These are phyloP conservation scores for Thelonectria rubi DNA, from an alignment of 2,329 filamentous ascomycete genomes.

Conservation along the genomic window DNA sequence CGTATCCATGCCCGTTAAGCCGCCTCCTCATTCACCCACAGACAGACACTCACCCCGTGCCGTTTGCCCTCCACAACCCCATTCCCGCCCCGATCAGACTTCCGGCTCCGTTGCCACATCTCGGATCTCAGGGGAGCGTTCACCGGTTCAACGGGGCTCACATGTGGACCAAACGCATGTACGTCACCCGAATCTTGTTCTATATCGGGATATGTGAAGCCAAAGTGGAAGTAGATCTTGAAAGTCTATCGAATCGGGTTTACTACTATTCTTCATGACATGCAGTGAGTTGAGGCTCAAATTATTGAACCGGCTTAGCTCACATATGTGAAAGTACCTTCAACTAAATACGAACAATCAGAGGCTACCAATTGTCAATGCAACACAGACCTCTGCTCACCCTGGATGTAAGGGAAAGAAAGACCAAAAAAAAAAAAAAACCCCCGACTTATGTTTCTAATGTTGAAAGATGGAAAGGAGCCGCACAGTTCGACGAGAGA, in stretches of 20 bases:
- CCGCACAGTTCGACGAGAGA: too few relatives aligned
- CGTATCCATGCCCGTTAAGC: not conserved
- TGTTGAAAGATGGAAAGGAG: not conserved
- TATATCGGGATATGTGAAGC: constrained; percentile 14
- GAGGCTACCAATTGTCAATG: too few relatives aligned
- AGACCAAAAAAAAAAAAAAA: too few relatives aligned
- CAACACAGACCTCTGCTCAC: too few relatives aligned
- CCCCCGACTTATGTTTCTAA: too few relatives aligned
- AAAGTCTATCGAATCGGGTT: not conserved
- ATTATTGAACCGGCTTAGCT: not conserved
- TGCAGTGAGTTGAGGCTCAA: not conserved
- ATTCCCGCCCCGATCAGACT: constrained; percentile 12
- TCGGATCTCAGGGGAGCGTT: constrained; percentile 31
- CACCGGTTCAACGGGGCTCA: constrained; percentile 21
- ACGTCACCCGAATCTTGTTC: constrained; percentile 32
- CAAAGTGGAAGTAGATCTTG: constrained; percentile 5
- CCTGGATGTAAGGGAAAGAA: too few relatives aligned
- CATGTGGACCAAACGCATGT: constrained; percentile 38
- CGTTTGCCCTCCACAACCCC: constrained; percentile 10
- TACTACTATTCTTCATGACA: not conserved
- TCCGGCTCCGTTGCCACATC: constrained; percentile 26
- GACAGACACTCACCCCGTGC: not conserved
- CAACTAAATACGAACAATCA: not conserved
- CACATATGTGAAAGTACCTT: not conserved
- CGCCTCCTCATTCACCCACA: constrained; percentile 2